Evolutionary conservation across 495 filamentous ascomycete genomes (phyloP), one percentile per base, ranked within the genome.

Genomic region (Trichoderma gamsii): DNA sequence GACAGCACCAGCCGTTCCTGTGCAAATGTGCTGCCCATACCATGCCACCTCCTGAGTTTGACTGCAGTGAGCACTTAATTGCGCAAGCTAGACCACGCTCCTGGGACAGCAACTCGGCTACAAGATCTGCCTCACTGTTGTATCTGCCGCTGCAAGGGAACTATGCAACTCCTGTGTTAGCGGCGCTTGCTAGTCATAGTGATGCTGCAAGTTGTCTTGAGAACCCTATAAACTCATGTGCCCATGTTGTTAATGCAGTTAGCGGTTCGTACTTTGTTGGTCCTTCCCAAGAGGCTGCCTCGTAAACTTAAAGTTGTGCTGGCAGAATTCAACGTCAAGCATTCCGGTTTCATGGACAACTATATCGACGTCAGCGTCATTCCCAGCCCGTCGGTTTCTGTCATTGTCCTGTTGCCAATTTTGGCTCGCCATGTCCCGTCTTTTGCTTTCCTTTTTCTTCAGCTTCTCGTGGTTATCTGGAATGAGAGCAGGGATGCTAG

Each of bases 61-160:
- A 32, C 21, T 61, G 56, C 56, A 61, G 56, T 61, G 27, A 32
- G 56, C 56, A 61, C 56, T 12, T 61, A 15, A 61, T 29, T 56
- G 51, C 16, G 16, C 9, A 61, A 25, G 27, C n/a, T 11, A 61
- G 13, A 61, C 25, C 25, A 13, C 9, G 13, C 27, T 1, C 25
- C 6, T 12, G 56, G 56, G 1, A 12, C 15, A 13, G 23, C 27
- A 6, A 32, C 25, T 25, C 56, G 27, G 56, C 56, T 32, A 18
- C 23, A 61, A 25, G 56, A 61, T 61, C 56, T 61, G 56, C 56
- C 25, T 29, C 35, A 38, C 56, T 1, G 56, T 25, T 25, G 13
- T 32, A 32, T 15, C 56, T 32, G 56, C 56, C 27, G 56, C 23
- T 27, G 56, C 56, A 27, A 32, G 27, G 25, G 56, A 61, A 29